Conservation (phyloP, 768 basidiomycete genomes). For the Podaxis sp. region DNA sequence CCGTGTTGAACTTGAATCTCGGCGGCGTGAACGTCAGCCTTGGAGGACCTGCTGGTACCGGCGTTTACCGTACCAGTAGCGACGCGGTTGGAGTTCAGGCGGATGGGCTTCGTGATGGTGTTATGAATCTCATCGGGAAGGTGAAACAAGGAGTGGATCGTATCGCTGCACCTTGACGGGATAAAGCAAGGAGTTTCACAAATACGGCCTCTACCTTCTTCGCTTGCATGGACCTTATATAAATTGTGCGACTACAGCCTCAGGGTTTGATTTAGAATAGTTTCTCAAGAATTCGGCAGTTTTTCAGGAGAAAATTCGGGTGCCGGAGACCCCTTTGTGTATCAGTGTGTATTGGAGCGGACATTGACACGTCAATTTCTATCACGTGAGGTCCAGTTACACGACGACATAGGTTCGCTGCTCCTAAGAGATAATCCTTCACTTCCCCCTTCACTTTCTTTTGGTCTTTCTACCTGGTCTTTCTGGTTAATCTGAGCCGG, state of each 20-base stretch:
- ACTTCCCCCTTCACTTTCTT: slow-evolving; percentile 25
- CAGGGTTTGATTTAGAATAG: not conserved
- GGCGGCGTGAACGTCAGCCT: slow-evolving; percentile 91
- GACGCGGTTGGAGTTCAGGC: slow-evolving; percentile 76
- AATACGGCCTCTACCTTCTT: slow-evolving; percentile 4
- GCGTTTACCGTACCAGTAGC: slow-evolving; percentile 80
- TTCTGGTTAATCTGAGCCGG: slow-evolving; percentile 21
- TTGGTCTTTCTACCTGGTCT: slow-evolving; percentile 17
- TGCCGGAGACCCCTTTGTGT: not conserved
- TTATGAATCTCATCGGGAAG: slow-evolving; percentile 84
- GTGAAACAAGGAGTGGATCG: slow-evolving; percentile 84
- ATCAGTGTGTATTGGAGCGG: slow-evolving; percentile 10
- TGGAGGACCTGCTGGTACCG: slow-evolving; percentile 83
- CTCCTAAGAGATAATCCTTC: slow-evolving; percentile 11
- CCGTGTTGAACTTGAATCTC: slow-evolving; percentile 87
- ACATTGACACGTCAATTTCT: slow-evolving; percentile 38
- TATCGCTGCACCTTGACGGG: slow-evolving; percentile 43
- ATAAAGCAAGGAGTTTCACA: not conserved
- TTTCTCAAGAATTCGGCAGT: not conserved
- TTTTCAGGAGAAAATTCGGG: slow-evolving; percentile 30
- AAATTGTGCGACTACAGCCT: slow-evolving; percentile 7
- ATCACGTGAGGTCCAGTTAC: slow-evolving; percentile 28
- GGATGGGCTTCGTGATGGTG: slow-evolving; percentile 87
- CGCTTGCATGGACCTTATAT: slow-evolving; percentile 9
- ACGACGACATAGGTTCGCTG: slow-evolving; percentile 10